A percentile compares a stretch with the other conserved stretches of the same genome.
Evolutionary conservation across 257 asterid species (phyloP).

Genomic region (Echites panduratus): DNA sequence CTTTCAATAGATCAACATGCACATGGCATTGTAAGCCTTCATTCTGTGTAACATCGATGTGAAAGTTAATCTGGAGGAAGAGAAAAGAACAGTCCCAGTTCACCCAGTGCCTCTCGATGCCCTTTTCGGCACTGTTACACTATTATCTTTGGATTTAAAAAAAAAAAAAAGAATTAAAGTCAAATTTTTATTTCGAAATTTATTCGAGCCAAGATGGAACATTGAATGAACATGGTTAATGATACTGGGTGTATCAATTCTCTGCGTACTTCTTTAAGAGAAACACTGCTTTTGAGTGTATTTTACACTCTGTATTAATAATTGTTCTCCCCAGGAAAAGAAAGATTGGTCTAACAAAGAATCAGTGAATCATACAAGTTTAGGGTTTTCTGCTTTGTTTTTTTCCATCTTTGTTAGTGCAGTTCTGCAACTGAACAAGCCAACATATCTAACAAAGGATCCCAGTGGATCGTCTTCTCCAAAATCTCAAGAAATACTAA

Average conservation of each 20-base stretch:
- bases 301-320: no score
- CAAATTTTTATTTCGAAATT: no score
- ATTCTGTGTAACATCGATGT: not conserved
- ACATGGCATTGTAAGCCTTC: conserved; percentile 14
- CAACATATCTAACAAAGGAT: not conserved
- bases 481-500: not conserved
- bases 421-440: not conserved
- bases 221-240: no score
- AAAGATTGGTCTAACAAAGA: not conserved
- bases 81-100: not conserved
- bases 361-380: not conserved
- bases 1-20: not conserved
- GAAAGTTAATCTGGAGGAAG: not conserved
- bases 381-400: no score
- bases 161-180: no score
- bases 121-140: no score
- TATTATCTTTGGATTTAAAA: no score
- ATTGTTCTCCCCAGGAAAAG: not conserved
- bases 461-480: not conserved
- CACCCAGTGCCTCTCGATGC: not conserved
- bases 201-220: no score
- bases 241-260: no score
- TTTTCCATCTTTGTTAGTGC: conserved; percentile 2
- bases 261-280: no score
- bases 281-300: no score